A percentile compares a stretch with the other conserved stretches of the same genome.
These are phyloP conservation scores for Jatropha multifida DNA, from an alignment of 441 rosid genomes.

Conservation along the genomic window DNA sequence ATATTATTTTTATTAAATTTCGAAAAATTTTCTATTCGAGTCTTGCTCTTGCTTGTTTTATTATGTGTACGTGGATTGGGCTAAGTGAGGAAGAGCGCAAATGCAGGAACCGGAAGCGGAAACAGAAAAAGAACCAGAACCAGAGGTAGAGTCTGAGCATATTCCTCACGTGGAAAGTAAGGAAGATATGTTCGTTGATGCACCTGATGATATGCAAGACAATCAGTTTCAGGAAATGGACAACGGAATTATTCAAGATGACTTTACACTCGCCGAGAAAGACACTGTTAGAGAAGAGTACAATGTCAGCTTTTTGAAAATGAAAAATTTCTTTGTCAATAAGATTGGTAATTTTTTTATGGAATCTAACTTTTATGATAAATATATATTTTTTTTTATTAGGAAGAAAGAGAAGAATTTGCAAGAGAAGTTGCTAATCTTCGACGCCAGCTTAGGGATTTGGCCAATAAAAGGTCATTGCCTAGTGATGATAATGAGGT, in stretches of 20 bases:
- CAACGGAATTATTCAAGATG: slow-evolving; percentile 25
- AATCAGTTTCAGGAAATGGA: slow-evolving; percentile 28
- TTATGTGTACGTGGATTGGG: not conserved
- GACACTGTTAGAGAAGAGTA: slow-evolving; percentile 35
- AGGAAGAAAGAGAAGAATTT: slow-evolving; percentile 58
- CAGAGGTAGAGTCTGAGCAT: slow-evolving; percentile 6
- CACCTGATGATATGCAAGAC: slow-evolving; percentile 54
- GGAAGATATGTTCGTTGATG: slow-evolving; percentile 95
- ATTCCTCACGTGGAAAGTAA: slow-evolving; percentile 45
- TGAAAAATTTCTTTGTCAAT: not conserved
- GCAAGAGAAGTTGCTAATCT: slow-evolving; percentile 44
- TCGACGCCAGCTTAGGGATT: slow-evolving; percentile 42
- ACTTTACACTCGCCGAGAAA: slow-evolving; percentile 41
- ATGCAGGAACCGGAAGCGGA: slow-evolving; percentile 30
- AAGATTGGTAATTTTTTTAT: slow-evolving; percentile 12
- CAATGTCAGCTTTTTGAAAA: slow-evolving; percentile 37
- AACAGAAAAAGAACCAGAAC: slow-evolving; percentile 14
- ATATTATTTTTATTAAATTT: not conserved
- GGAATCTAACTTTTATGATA: not conserved
- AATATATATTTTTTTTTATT: slow-evolving; percentile 19
- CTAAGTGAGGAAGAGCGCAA: not conserved
- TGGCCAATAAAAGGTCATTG: slow-evolving; percentile 32
- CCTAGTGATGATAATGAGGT: slow-evolving; percentile 23
- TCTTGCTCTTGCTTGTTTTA: not conserved
- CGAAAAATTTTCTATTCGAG: not conserved